Evolutionary conservation across 306 rosid species (phyloP), one percentile per base, ranked within the genome.

Genomic region (Acmispon strigosus): DNA sequence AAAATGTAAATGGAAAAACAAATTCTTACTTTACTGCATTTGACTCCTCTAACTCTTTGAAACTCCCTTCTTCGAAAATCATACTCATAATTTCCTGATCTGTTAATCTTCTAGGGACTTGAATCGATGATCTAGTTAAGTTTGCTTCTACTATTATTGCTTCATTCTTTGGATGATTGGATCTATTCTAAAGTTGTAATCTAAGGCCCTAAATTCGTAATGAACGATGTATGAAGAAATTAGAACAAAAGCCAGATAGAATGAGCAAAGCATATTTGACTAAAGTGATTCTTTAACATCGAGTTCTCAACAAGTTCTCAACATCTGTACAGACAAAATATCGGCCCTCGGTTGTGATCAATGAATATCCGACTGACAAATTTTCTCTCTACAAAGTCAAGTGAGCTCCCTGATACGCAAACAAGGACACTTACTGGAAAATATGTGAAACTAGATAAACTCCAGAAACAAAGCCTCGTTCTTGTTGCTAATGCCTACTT

Each of bases 381-480:
- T 14, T 50, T 45, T 17, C 10, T 34, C 56, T 11, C 69, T 16
- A 48, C 55, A 45, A 63, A 11, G 20, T 44, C 64, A 69, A 43
- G 8, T 4, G 10, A 48, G 42, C 27, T 29, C 10, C n/a, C 13
- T 52, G 32, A 27, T 12, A 70, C 14, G 70, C 58, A 59, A 53
- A 61, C 42, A 16, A 14, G 8, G 34, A 49, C 49, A 55, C 80
- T 57, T 12, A 39, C 62, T 22, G 29, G n/a, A 72, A 69, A 56
- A 45, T 17, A 24, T 37, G 66, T 13, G 49, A 17, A 45, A 32
- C 80, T 85, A 81, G 61, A 90, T 83, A 73, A 83, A 24, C 85
- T 94, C 98, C 71, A 94, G 83, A 79, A 90, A 88, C 67, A 94
- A 75, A 18, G 97, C 95, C 75, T 94, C 99, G 41, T 87, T 89